These are phyloP conservation scores for Takashimella tepidaria DNA, from an alignment of 1,284 basidiomycete genomes.

Conservation along the genomic window DNA sequence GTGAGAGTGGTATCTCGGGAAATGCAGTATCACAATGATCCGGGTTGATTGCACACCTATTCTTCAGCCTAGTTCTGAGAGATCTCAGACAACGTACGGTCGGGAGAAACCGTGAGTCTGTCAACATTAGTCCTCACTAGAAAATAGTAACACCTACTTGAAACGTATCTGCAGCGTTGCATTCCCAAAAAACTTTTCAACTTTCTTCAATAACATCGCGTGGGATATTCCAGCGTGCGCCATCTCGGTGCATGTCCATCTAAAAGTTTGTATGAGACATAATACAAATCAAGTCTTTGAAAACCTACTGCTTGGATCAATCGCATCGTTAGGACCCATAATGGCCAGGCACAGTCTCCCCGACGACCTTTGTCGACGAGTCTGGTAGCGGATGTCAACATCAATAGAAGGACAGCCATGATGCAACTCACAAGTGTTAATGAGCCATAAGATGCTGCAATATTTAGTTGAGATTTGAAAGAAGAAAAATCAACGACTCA, in stretches of 20 bases:
- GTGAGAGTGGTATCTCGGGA: constrained; percentile 3
- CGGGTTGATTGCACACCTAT: constrained; percentile 8
- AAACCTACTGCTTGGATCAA: constrained; percentile 30
- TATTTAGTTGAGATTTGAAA: neutral
- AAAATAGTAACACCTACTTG: constrained; percentile 2
- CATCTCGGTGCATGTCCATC: constrained; percentile 42
- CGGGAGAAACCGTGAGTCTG: constrained; percentile 31
- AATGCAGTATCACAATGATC: constrained; percentile 18
- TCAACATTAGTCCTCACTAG: constrained; percentile 1
- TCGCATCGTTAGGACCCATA: constrained; percentile 38
- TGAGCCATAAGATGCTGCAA: constrained; percentile 17
- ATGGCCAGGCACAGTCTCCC: constrained; percentile 38
- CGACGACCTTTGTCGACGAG: constrained; percentile 31
- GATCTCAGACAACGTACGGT: constrained; percentile 11
- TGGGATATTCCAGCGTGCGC: constrained; percentile 30
- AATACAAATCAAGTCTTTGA: neutral
- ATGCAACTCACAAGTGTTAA: constrained; percentile 10
- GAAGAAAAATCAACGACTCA: too few species aligned
- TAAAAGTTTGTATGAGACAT: constrained; percentile 2
- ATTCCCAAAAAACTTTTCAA: constrained; percentile 36
- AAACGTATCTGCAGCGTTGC: constrained; percentile 25
- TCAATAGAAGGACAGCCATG: too few species aligned
- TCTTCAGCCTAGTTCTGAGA: neutral
- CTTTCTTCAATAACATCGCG: constrained; percentile 28
- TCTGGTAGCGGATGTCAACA: neutral